Evolutionary conservation across 805 yeast genomes (phyloP).

Genomic region (Blastobotrys attinorum): DNA sequence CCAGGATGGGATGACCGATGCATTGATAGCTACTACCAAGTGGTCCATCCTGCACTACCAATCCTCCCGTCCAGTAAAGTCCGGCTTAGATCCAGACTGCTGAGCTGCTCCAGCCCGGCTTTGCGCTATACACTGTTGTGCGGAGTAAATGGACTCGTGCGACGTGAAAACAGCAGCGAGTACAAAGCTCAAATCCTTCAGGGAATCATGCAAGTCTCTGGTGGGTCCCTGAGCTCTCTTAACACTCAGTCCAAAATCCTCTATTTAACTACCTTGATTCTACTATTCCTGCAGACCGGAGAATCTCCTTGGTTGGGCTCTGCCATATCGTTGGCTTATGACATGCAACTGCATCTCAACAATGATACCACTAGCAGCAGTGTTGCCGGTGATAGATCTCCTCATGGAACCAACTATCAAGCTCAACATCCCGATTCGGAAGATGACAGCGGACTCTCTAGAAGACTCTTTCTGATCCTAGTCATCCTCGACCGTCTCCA

Average conservation of each 20-base stretch:
- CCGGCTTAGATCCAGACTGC: slow-evolving; percentile 25
- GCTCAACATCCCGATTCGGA: slow-evolving; percentile 10
- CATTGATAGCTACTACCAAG: slow-evolving; percentile 30
- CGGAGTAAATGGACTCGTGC: slow-evolving; percentile 11
- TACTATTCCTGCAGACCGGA: slow-evolving; percentile 27
- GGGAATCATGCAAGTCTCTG: slow-evolving; percentile 6
- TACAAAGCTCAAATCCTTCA: slow-evolving; percentile 8
- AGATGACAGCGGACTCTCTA: slow-evolving; percentile 12
- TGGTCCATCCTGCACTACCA: slow-evolving; percentile 33
- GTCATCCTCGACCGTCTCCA: slow-evolving; percentile 24
- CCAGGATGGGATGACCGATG: slow-evolving; percentile 24
- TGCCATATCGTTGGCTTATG: slow-evolving; percentile 26
- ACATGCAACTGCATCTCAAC: slow-evolving; percentile 9
- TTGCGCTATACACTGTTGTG: slow-evolving; percentile 23
- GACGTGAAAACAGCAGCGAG: slow-evolving; percentile 2
- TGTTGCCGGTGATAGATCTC: not conserved
- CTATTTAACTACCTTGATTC: slow-evolving; percentile 27
- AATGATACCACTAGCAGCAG: not conserved
- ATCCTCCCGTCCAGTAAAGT: slow-evolving; percentile 29
- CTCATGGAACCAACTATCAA: not conserved
- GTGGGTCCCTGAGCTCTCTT: slow-evolving; percentile 2
- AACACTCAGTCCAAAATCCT: slow-evolving; percentile 21
- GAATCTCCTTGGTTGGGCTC: slow-evolving; percentile 31
- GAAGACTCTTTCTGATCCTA: slow-evolving; percentile 24
- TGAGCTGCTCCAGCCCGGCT: slow-evolving; percentile 19